Conservation (phyloP, 164 flowering plant genomes). For the Vitis cinerea region DNA sequence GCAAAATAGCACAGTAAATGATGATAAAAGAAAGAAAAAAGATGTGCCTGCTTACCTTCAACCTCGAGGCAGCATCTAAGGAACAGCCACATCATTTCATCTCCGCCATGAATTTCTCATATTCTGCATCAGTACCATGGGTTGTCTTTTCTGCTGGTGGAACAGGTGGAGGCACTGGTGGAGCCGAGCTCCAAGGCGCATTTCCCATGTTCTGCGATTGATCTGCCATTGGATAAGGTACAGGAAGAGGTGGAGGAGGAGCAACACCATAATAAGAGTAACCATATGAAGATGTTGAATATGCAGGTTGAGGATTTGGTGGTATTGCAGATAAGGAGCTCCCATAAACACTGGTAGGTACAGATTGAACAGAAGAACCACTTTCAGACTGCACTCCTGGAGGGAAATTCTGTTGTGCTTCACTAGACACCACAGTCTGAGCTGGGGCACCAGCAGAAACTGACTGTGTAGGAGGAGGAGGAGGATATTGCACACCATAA, state of each 20-base stretch:
- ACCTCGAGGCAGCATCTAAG: neutral
- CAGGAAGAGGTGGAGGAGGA: conserved; percentile 50
- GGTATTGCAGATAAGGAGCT: conserved; percentile 41
- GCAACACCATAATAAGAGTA: conserved; percentile 64
- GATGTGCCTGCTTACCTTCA: conserved; percentile 22
- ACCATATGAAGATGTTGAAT: conserved; percentile 51
- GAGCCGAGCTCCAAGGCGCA: conserved; percentile 77
- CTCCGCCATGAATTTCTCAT: conserved; percentile 93
- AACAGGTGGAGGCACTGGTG: conserved; percentile 47
- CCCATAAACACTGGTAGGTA: conserved; percentile 40
- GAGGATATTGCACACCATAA: conserved; percentile 76
- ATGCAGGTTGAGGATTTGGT: conserved; percentile 46
- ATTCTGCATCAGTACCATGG: conserved; percentile 66
- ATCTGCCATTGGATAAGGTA: conserved; percentile 31
- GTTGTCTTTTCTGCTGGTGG: conserved; percentile 53
- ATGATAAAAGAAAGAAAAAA: neutral
- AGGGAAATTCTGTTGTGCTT: conserved; percentile 53
- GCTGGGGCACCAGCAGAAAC: conserved; percentile 49
- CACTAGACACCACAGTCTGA: conserved; percentile 50
- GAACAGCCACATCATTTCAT: conserved; percentile 53
- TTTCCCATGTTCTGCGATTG: conserved; percentile 45
- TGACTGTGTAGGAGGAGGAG: conserved; percentile 30
- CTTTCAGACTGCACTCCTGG: conserved; percentile 69
- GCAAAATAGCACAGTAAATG: neutral
- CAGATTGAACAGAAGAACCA: conserved; percentile 31